These are phyloP conservation scores for Candida sanyaensis DNA, from an alignment of 1,139 yeast species.

Conservation along the genomic window DNA sequence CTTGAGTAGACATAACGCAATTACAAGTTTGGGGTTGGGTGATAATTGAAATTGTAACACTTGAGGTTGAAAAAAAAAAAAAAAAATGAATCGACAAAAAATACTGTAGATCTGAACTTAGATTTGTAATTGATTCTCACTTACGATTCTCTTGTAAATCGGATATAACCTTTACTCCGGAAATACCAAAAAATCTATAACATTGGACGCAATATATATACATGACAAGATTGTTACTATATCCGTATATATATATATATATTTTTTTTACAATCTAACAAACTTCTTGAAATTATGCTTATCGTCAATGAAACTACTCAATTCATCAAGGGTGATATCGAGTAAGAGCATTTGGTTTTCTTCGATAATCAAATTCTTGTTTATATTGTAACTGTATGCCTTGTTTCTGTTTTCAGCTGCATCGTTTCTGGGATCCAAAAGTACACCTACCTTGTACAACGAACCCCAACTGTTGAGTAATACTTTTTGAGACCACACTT, in stretches of 20 bases:
- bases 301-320: conserved; percentile 33
- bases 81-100: background rate
- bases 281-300: conserved; percentile 32
- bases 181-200: background rate
- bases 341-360: conserved; percentile 51
- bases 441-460: conserved; percentile 37
- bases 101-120: background rate
- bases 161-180: background rate
- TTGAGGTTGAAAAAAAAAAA: background rate
- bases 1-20: conserved; percentile 11
- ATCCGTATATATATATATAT: too few relatives aligned
- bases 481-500: conserved; percentile 49
- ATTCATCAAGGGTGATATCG: conserved; percentile 48
- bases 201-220: too few relatives aligned
- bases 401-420: background rate
- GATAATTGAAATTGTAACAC: too few relatives aligned
- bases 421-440: conserved; percentile 26
- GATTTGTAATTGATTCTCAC: background rate
- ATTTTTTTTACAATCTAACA: conserved; percentile 24
- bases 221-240: too few relatives aligned
- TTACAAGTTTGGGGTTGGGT: too few relatives aligned
- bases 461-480: conserved; percentile 59
- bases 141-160: background rate
- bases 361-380: conserved; percentile 35
- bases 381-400: conserved; percentile 20